Evolutionary conservation across 176 grass and related monocot genomes (phyloP).

Genomic region (Tillandsia fasciculata): DNA sequence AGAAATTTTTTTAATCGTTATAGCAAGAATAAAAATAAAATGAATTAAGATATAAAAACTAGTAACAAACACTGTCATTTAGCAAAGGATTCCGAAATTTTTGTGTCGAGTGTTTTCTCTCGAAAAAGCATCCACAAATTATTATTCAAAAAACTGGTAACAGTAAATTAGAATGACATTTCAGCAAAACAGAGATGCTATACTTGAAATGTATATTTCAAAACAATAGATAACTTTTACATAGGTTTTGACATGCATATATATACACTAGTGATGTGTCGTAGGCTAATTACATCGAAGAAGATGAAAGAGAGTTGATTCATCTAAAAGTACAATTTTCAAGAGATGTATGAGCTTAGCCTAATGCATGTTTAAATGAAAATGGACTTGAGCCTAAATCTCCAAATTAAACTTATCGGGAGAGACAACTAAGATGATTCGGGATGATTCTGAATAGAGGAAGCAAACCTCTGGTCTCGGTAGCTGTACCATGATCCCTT

Average conservation of each 20-base stretch:
- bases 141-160: not conserved
- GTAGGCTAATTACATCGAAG: too few species aligned
- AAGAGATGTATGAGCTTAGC: too few species aligned
- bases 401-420: too few species aligned
- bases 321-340: too few species aligned
- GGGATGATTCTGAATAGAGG: conserved; percentile 16
- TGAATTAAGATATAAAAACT: not conserved
- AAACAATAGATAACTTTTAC: not conserved
- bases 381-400: too few species aligned
- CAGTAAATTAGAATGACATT: not conserved
- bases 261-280: too few species aligned
- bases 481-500: conserved; percentile 96
- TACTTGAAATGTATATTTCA: not conserved
- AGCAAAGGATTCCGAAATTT: not conserved
- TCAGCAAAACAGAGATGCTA: not conserved
- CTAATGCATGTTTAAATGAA: too few species aligned
- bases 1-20: not conserved
- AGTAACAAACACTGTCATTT: not conserved
- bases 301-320: too few species aligned
- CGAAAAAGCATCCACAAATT: not conserved
- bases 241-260: not conserved
- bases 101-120: not conserved
- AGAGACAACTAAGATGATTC: not conserved
- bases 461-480: conserved; percentile 59
- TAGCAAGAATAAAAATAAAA: not conserved